A percentile compares a stretch with the other conserved stretches of the same genome.
phyloP scores from a whole-genome alignment of 139 green algal genomes.

The Picochlorum sp. region DNA sequence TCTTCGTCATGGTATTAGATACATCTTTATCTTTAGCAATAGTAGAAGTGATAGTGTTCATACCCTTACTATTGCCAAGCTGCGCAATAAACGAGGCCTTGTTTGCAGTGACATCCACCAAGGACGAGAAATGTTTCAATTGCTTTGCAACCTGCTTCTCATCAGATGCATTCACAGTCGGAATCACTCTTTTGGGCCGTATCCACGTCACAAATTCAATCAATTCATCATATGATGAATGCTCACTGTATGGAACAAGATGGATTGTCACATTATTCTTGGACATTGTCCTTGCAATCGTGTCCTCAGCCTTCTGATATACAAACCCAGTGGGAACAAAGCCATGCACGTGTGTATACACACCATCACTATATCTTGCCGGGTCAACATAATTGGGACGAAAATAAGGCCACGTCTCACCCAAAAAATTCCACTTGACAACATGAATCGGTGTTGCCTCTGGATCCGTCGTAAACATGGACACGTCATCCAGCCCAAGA shows the following conservation, averaged over 20 bases:
- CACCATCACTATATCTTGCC: constrained; percentile 33
- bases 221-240: constrained; percentile 75
- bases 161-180: constrained; percentile 64
- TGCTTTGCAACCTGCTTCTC: constrained; percentile 24
- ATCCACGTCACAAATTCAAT: constrained; percentile 65
- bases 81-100: constrained; percentile 52
- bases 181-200: constrained; percentile 56
- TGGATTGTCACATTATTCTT: constrained; percentile 40
- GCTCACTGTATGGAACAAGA: constrained; percentile 86
- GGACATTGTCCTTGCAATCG: constrained; percentile 31
- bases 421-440: constrained; percentile 49
- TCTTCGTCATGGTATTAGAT: neutral
- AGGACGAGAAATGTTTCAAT: constrained; percentile 48
- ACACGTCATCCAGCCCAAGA: constrained; percentile 24
- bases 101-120: constrained; percentile 55
- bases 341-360: constrained; percentile 56
- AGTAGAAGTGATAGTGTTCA: too few relatives aligned
- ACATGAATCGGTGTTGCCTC: constrained; percentile 40
- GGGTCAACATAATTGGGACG: constrained; percentile 77
- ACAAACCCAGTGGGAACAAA: constrained; percentile 86
- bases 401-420: constrained; percentile 85
- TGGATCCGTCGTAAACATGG: constrained; percentile 49
- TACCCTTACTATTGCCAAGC: constrained; percentile 11
- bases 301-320: constrained; percentile 44
- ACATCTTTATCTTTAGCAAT: too few relatives aligned